Base-by-base conservation (phyloP, 176 grass and related monocot species). In the Dactylis glomerata region DNA sequence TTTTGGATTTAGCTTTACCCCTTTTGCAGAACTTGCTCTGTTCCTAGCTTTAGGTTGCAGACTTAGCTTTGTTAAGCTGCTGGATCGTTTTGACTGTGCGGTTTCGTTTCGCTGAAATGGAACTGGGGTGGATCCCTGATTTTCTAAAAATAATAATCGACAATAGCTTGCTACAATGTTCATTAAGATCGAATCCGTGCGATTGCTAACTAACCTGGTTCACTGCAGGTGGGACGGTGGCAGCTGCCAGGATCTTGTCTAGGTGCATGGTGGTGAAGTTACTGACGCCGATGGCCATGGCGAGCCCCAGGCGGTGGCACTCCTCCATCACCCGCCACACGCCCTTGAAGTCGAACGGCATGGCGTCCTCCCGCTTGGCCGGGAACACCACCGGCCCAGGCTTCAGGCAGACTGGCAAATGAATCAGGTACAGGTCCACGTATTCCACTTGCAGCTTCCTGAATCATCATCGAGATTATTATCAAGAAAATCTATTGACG, bases 281-380 rank as follows among this genome's bases (percentile, higher is more conserved):
- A 82, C 92, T 94, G 30, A 97, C 94, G 75, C 94, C 92, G 76
- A 94, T 50, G 49, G 94, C 73, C 62, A 68, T 83, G 1, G 88
- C 86, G 50, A 97, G 90, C 27, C 94, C 92, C 0, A 88, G 40
- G 10, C 80, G 85, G 49, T 90, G 89, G 85, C 94, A 97, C 79
- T 92, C 94, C 88, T 97, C 92, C 94, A 94, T 97, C 36, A 8
- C 89, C 51, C 83, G 65, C 94, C 92, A 97, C 24, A 92, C 83
- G 14, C 86, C 89, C 63, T 83, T 83, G 82, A 94, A 87, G 77
- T 97, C 89, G 23, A 97, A 90, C 14, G 40, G 40, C 40, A 41
- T 41, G 13, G 74, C 74, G 37, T 81, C 82, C 8, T 92, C 90
- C 24, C 27, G 42, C 31, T 62, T 92, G 15, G 24, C 1, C 5